Conservation (phyloP, 2,329 filamentous ascomycete species). For the Scedosporium boydii region DNA sequence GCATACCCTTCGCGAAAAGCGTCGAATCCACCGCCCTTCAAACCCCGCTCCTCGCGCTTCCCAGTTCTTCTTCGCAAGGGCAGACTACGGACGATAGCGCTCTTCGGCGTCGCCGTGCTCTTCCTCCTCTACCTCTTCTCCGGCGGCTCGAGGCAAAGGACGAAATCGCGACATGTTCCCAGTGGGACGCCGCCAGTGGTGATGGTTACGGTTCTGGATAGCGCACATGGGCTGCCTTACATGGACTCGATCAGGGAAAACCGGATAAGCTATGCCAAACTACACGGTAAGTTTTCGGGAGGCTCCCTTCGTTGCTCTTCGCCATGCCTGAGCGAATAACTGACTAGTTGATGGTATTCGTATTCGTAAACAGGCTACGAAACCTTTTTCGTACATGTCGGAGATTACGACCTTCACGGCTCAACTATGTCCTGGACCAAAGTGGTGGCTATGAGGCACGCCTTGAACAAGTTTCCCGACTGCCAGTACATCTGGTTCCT, state of each 20-base stretch:
- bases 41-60: slow-evolving; percentile 45
- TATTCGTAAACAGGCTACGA: slow-evolving; percentile 56
- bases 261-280: slow-evolving; percentile 71
- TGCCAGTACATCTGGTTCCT: slow-evolving; percentile 80
- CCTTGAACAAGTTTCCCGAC: slow-evolving; percentile 69
- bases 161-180: slow-evolving; percentile 23
- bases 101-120: slow-evolving; percentile 45
- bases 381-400: slow-evolving; percentile 69
- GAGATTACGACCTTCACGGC: slow-evolving; percentile 62
- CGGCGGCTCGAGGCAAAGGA: slow-evolving; percentile 6
- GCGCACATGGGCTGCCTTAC: slow-evolving; percentile 44
- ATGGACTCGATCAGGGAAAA: slow-evolving; percentile 70
- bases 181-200: slow-evolving; percentile 57
- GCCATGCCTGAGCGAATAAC: background rate
- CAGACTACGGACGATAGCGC: slow-evolving; percentile 49
- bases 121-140: slow-evolving; percentile 53
- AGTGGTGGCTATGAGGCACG: slow-evolving; percentile 80
- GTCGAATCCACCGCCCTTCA: slow-evolving; percentile 66
- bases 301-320: background rate
- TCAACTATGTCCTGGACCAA: slow-evolving; percentile 60
- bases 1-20: slow-evolving; percentile 79
- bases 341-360: background rate
- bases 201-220: slow-evolving; percentile 75
- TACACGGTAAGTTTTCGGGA: slow-evolving; percentile 57
- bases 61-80: slow-evolving; percentile 45